A percentile compares a stretch with the other conserved stretches of the same genome.
phyloP scores from a whole-genome alignment of 352 stramenopile genomes.

The Blastocystis sp. region DNA sequence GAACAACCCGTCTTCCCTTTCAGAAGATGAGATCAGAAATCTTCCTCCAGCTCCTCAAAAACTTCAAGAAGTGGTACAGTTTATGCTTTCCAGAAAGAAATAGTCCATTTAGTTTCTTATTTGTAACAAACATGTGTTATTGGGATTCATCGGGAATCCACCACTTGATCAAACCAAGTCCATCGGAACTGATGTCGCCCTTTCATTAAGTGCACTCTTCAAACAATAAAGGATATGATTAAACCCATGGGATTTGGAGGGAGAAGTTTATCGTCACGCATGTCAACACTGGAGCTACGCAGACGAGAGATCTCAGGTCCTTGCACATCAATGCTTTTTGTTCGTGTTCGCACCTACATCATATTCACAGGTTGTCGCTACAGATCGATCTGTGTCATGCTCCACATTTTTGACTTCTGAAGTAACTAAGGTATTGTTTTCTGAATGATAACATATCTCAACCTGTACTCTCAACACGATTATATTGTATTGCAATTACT shows the following conservation, averaged over 20 bases:
- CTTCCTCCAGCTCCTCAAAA: background rate
- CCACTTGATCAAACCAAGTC: conserved; percentile 55
- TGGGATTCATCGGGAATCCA: conserved; percentile 58
- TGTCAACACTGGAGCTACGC: conserved; percentile 50
- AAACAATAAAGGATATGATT: conserved; percentile 47
- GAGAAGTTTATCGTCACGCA: conserved; percentile 25
- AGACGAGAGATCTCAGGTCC: conserved; percentile 36
- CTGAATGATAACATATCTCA: background rate
- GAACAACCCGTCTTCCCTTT: background rate
- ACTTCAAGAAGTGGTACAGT: background rate
- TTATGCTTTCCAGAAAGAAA: conserved; percentile 14
- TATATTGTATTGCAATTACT: conserved; percentile 42
- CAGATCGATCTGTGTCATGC: background rate
- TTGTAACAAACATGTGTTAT: conserved; percentile 43
- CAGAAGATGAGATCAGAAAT: background rate
- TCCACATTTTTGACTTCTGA: conserved; percentile 54
- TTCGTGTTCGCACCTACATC: background rate
- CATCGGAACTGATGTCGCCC: conserved; percentile 52
- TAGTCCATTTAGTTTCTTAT: conserved; percentile 39
- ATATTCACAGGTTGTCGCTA: background rate
- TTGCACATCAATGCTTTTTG: conserved; percentile 52
- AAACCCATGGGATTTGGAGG: conserved; percentile 52
- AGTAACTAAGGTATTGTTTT: conserved; percentile 47
- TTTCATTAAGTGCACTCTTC: background rate
- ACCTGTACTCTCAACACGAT: conserved; percentile 13